Evolutionary conservation across 2,329 filamentous ascomycete genomes (phyloP).

Genomic region (Trichoderma afroharzianum): DNA sequence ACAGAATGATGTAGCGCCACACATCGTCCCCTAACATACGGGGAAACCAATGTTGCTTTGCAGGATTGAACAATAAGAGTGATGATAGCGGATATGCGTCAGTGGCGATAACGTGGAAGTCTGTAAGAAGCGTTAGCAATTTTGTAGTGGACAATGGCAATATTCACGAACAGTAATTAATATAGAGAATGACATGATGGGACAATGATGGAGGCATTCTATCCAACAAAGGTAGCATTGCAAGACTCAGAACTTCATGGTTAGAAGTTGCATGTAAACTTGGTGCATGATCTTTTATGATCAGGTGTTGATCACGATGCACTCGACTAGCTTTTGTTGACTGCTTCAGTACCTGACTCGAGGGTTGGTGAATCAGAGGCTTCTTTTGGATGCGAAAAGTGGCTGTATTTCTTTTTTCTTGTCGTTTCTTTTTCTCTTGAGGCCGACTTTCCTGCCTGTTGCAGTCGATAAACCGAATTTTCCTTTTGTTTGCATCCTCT

Average conservation of each 20-base stretch:
- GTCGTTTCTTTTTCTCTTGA: not conserved
- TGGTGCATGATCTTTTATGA: not conserved
- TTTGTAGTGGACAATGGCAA: not conserved
- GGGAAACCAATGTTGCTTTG: not conserved
- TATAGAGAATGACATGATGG: not conserved
- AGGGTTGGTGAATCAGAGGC: not conserved
- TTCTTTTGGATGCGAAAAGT: not conserved
- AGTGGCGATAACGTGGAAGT: not conserved
- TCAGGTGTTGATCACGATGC: not conserved
- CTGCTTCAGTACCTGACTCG: not conserved
- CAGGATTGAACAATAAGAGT: not conserved
- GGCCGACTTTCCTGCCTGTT: not conserved
- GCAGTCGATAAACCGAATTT: not conserved
- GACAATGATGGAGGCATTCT: not conserved
- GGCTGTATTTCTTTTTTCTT: not conserved
- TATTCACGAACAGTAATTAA: not conserved
- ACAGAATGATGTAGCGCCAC: not conserved
- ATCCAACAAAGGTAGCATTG: not conserved
- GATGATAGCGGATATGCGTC: not conserved
- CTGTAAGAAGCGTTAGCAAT: not conserved
- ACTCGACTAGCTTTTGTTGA: not conserved
- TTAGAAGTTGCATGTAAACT: not conserved
- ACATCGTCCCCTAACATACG: not conserved
- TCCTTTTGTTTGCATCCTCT: not conserved
- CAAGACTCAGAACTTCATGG: not conserved